Conservation (phyloP, 495 filamentous ascomycete species). For the Peziza echinospora region DNA sequence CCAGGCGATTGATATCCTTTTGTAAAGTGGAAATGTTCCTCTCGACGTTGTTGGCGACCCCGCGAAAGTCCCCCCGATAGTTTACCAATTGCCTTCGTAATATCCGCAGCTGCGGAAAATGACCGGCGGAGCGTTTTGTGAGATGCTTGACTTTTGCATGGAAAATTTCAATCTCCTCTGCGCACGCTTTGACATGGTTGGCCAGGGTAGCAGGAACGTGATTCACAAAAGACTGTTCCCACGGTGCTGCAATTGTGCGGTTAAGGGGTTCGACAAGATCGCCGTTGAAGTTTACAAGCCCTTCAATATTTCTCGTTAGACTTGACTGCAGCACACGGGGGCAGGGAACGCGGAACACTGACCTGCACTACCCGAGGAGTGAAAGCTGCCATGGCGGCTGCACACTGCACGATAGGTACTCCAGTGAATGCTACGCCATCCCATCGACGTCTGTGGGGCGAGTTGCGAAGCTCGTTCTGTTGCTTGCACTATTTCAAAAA, state of each 20-base stretch:
- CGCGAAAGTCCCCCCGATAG: constrained; percentile 23
- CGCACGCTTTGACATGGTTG: constrained; percentile 6
- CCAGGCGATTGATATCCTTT: constrained; percentile 34
- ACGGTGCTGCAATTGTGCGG: constrained; percentile 28
- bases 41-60: constrained; percentile 18
- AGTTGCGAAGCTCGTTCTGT: background rate
- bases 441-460: background rate
- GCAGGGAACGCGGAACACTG: constrained; percentile 16
- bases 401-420: constrained; percentile 42
- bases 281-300: constrained; percentile 26
- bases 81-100: constrained; percentile 26
- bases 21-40: constrained; percentile 25
- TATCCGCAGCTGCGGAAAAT: constrained; percentile 21
- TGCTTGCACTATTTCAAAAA: background rate
- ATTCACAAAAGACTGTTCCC: constrained; percentile 30
- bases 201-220: constrained; percentile 9
- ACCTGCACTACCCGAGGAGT: background rate
- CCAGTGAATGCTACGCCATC: constrained; percentile 26
- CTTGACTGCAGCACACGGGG: constrained; percentile 9
- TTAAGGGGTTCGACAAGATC: constrained; percentile 32
- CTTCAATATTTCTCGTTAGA: constrained; percentile 1
- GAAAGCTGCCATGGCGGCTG: constrained; percentile 24
- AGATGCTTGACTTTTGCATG: constrained; percentile 24
- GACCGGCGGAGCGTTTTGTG: constrained; percentile 21
- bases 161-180: constrained; percentile 20